Conservation (phyloP, 805 yeast species). For the Lachancea mirantina region DNA sequence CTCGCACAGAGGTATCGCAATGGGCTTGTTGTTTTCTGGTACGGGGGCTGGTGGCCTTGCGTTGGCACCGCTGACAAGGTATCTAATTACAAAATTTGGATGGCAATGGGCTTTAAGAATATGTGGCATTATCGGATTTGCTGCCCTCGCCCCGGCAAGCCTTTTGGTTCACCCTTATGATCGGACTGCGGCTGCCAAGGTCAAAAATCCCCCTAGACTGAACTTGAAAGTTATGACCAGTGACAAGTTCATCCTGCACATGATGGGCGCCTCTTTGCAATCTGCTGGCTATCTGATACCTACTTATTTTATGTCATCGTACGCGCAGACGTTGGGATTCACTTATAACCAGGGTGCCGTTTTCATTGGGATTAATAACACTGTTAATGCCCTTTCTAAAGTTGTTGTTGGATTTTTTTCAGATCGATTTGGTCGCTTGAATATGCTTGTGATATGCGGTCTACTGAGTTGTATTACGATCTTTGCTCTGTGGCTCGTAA, state of each 20-base stretch:
- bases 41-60: slow-evolving; percentile 34
- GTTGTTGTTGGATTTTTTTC: slow-evolving; percentile 4
- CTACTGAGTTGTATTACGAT: slow-evolving; percentile 3
- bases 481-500: slow-evolving; percentile 4
- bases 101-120: slow-evolving; percentile 33
- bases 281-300: slow-evolving; percentile 7
- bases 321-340: slow-evolving; percentile 3
- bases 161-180: background rate
- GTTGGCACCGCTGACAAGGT: slow-evolving; percentile 27
- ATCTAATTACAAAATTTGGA: slow-evolving; percentile 24
- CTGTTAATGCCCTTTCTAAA: slow-evolving; percentile 6
- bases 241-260: slow-evolving; percentile 2
- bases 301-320: slow-evolving; percentile 6
- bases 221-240: background rate
- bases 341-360: slow-evolving; percentile 4
- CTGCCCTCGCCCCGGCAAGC: background rate
- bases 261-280: slow-evolving; percentile 5
- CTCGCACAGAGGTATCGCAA: slow-evolving; percentile 30
- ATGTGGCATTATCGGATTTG: slow-evolving; percentile 27
- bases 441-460: slow-evolving; percentile 5
- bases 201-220: background rate
- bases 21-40: slow-evolving; percentile 33
- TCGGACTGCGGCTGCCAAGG: background rate
- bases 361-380: slow-evolving; percentile 6
- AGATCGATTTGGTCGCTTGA: slow-evolving; percentile 7